phyloP scores from a whole-genome alignment of 1,284 basidiomycete genomes.

The Porogramme epimiltina region DNA sequence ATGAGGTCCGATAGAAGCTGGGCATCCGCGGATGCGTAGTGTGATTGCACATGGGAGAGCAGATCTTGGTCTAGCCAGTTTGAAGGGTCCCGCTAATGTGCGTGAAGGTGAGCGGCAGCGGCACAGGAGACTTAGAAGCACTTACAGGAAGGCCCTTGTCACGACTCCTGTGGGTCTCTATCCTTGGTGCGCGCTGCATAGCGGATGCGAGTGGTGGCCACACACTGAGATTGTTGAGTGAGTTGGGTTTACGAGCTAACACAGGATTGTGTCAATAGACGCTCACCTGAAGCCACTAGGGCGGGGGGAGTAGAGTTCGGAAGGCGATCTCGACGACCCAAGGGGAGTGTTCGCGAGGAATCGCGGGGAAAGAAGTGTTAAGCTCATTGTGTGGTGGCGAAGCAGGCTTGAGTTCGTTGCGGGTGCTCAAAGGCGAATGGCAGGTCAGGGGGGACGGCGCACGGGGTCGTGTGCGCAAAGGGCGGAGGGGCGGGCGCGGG shows the following conservation, averaged over 20 bases:
- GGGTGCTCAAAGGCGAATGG: background rate
- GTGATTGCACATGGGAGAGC: background rate
- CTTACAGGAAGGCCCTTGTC: conserved; percentile 9
- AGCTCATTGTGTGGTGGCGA: conserved; percentile 3
- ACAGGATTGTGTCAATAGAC: background rate
- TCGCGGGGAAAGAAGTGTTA: background rate
- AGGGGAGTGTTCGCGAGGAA: background rate
- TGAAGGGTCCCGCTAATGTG: conserved; percentile 9
- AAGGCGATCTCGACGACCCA: conserved; percentile 1
- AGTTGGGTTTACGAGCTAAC: background rate
- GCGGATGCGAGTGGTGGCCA: conserved; percentile 1
- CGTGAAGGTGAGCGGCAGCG: background rate
- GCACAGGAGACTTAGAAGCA: background rate
- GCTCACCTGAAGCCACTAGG: conserved; percentile 1
- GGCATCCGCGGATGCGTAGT: conserved; percentile 5
- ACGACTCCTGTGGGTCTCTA: background rate
- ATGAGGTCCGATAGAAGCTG: conserved; percentile 2
- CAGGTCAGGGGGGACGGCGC: too few species aligned
- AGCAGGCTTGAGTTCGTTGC: background rate
- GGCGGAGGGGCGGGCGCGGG: background rate
- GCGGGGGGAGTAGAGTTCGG: conserved; percentile 1
- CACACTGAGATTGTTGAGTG: background rate
- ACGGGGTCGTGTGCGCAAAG: too few species aligned
- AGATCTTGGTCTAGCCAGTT: conserved; percentile 15
- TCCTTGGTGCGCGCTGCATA: conserved; percentile 5